Conservation (phyloP, 139 green algal genomes). For the Chlorella sp. region DNA sequence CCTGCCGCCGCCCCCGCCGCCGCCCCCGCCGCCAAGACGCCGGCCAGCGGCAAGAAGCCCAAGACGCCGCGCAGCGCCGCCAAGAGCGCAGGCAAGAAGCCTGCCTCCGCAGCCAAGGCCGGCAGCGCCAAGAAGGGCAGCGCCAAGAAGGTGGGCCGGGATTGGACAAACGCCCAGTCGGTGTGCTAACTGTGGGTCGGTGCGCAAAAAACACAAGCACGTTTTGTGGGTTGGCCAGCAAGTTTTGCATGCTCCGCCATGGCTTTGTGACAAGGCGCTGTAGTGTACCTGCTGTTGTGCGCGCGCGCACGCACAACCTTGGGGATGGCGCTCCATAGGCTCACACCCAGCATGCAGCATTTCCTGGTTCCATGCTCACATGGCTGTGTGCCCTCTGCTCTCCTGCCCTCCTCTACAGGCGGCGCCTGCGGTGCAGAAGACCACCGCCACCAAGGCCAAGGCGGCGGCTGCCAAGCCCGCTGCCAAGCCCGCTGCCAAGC, state of each 20-base stretch:
- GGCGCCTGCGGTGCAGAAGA: constrained; percentile 20
- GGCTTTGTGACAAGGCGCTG: no score
- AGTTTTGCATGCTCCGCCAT: no score
- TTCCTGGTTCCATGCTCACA: no score
- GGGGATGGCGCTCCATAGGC: no score
- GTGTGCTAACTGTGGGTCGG: no score
- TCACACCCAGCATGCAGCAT: no score
- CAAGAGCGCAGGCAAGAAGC: constrained; percentile 17
- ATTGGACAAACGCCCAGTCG: no score
- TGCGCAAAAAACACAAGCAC: no score
- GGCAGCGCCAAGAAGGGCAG: constrained; percentile 7
- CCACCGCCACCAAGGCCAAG: constrained; percentile 23
- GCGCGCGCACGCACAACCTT: no score
- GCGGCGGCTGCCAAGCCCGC: constrained; percentile 1
- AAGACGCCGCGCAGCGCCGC: not conserved
- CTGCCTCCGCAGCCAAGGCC: not conserved
- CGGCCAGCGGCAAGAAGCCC: constrained; percentile 11
- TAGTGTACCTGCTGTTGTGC: no score
- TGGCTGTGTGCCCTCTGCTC: no score
- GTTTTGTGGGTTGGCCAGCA: no score
- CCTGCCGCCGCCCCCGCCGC: not conserved
- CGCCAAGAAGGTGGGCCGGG: constrained; percentile 18
- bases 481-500: constrained; percentile 7
- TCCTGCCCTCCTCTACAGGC: not conserved
- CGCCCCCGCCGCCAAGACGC: constrained; percentile 18